A percentile compares a stretch with the other conserved stretches of the same genome.
Evolutionary conservation across 2,329 filamentous ascomycete genomes (phyloP).

Genomic region (Pestalotiopsis sp.): DNA sequence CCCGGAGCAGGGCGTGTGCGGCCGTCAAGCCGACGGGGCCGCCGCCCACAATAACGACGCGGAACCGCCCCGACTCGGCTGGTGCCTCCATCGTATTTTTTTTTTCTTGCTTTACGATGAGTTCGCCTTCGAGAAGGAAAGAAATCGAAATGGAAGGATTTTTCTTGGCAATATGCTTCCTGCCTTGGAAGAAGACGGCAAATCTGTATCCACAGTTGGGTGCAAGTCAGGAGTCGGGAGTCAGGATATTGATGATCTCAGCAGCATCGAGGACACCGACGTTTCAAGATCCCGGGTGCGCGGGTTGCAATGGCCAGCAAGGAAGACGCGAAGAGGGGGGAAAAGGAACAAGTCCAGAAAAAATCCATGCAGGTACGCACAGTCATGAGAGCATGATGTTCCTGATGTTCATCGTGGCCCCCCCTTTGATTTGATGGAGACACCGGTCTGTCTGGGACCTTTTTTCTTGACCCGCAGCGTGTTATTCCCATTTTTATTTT

Average conservation of each 20-base stretch:
- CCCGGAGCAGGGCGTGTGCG: conserved; percentile 11
- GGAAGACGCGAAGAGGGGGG: neutral
- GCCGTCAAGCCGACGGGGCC: conserved; percentile 13
- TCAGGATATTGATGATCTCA: neutral
- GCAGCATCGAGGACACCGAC: neutral
- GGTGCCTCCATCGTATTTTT: neutral
- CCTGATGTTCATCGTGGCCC: neutral
- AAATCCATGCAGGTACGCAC: neutral
- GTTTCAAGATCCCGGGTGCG: neutral
- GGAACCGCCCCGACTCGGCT: conserved; percentile 3
- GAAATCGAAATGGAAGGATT: no score
- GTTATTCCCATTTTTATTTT: neutral
- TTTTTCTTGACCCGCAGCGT: neutral
- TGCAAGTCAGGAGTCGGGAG: neutral
- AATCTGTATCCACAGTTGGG: neutral
- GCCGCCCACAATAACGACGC: conserved; percentile 15
- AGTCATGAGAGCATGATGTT: neutral
- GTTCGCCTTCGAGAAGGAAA: neutral
- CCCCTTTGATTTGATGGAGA: neutral
- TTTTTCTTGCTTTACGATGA: neutral
- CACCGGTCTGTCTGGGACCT: neutral
- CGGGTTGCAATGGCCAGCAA: neutral
- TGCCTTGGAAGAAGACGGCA: neutral
- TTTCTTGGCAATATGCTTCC: neutral
- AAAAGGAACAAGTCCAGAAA: neutral